Evolutionary conservation across 2,329 filamentous ascomycete species (phyloP), one percentile per base, ranked within the genome.

Genomic region (Berkeleyomyces rouxiae): DNA sequence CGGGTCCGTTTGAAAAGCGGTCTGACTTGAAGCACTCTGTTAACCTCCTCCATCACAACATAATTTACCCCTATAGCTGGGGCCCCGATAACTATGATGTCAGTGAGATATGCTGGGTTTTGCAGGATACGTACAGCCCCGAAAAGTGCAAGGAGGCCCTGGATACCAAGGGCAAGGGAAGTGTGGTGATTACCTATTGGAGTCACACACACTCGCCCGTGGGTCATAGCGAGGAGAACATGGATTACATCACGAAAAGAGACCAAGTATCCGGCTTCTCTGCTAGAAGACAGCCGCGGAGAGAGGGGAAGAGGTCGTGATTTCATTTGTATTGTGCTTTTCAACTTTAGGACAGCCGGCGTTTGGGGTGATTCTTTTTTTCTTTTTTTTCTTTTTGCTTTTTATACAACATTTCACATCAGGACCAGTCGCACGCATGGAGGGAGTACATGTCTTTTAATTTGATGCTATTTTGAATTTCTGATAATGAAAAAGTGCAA

Each of bases 51-150:
- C 67, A 68, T 5, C 63, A 62, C n/a, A 49, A 67, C 11, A 43
- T 65, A 6, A 63, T 71, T 13, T 71, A 70, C 49, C 68, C 70
- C 0, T 71, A 67, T 61, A 67, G 66, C 60, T 70, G 70, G 69
- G 61, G 65, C 6, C 13, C 47, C 7, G 67, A 65, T 11, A 64
- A 66, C 9, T 46, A 62, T n/a, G n/a, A 55, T 3, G 23, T 65
- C 31, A 62, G 64, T 2, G 31, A 59, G 1, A 43, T 66, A 1
- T 70, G 69, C 59, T 70, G 67, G 60, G 67, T 69, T 7, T 53
- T 66, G 47, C 51, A 59, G 13, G 51, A 63, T 3, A 61, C 43
- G 0, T 70, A 66, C 49, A 59, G 69, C 46, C 65, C 66, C 0
- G 58, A 59, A 4, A 37, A 49, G 39, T 70, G 68, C 59, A 69